A percentile compares a stretch with the other conserved stretches of the same genome.
Evolutionary conservation across 2,329 filamentous ascomycete genomes (phyloP).

Genomic region (Alternaria rosae): DNA sequence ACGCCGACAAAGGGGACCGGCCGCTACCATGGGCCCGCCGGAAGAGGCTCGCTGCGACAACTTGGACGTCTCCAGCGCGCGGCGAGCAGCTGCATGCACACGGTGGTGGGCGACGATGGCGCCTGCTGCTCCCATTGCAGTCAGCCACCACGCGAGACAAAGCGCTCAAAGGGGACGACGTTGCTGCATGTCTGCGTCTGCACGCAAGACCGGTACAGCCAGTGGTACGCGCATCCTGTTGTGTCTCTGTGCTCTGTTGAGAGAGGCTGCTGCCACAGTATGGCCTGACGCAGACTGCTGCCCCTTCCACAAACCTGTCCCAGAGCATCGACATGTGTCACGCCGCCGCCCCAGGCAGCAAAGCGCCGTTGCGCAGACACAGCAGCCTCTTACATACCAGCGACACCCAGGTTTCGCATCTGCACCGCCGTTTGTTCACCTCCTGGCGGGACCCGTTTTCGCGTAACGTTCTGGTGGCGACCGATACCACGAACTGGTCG

Average conservation of each 20-base stretch:
- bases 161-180: constrained; percentile 19
- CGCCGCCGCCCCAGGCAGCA: constrained; percentile 17
- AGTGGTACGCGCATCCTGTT: constrained; percentile 12
- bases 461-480: constrained; percentile 36
- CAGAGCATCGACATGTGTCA: constrained; percentile 22
- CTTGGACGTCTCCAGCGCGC: not conserved
- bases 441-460: constrained; percentile 36
- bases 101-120: not conserved
- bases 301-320: constrained; percentile 22
- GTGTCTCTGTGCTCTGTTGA: constrained; percentile 16
- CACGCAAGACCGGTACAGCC: constrained; percentile 21
- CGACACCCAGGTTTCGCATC: constrained; percentile 24
- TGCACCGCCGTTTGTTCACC: constrained; percentile 43
- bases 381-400: constrained; percentile 19
- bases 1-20: constrained; percentile 13
- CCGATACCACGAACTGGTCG: constrained; percentile 21
- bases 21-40: constrained; percentile 1
- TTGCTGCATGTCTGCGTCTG: constrained; percentile 26
- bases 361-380: constrained; percentile 20
- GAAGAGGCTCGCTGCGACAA: not conserved
- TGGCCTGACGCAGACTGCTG: constrained; percentile 15
- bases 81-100: not conserved
- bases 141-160: constrained; percentile 24
- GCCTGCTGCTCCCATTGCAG: constrained; percentile 6
- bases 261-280: not conserved